Conservation (phyloP, 805 yeast species). For the Scheffersomyces ergatensis region DNA sequence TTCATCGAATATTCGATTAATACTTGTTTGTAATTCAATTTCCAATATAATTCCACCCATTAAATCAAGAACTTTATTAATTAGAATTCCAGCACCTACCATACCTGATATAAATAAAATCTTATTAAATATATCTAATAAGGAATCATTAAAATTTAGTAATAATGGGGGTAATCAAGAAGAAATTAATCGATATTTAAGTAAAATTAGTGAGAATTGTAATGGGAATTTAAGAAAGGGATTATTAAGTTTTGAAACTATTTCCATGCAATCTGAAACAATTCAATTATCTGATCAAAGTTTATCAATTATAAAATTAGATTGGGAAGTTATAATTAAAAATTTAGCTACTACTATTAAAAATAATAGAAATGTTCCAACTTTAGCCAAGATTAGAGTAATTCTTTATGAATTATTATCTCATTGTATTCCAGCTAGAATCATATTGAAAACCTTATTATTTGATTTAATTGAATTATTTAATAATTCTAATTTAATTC, state of each 20-base stretch:
- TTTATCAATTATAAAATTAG: constrained; percentile 60
- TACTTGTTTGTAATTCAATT: constrained; percentile 84
- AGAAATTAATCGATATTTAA: constrained; percentile 35
- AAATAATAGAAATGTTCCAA: constrained; percentile 62
- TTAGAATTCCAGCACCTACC: constrained; percentile 85
- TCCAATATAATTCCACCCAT: constrained; percentile 93
- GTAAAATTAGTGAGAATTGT: constrained; percentile 51
- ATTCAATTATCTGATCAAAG: constrained; percentile 31
- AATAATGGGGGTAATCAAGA: constrained; percentile 37
- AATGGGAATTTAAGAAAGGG: constrained; percentile 78
- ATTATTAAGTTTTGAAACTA: constrained; percentile 76
- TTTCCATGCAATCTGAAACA: constrained; percentile 65
- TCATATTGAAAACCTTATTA: constrained; percentile 62
- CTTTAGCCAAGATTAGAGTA: constrained; percentile 59
- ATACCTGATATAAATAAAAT: constrained; percentile 55
- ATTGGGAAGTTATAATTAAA: constrained; percentile 84
- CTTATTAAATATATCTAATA: constrained; percentile 51
- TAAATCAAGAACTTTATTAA: constrained; percentile 83
- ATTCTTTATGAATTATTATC: constrained; percentile 79
- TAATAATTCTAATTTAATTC: constrained; percentile 24
- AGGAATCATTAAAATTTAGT: constrained; percentile 50
- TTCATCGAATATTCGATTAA: constrained; percentile 79
- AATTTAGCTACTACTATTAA: constrained; percentile 60
- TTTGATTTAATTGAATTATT: constrained; percentile 40
- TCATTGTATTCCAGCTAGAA: constrained; percentile 89